Evolutionary conservation across 257 asterid genomes (phyloP), one percentile per base, ranked within the genome.

Genomic region (Paulownia fortunei): DNA sequence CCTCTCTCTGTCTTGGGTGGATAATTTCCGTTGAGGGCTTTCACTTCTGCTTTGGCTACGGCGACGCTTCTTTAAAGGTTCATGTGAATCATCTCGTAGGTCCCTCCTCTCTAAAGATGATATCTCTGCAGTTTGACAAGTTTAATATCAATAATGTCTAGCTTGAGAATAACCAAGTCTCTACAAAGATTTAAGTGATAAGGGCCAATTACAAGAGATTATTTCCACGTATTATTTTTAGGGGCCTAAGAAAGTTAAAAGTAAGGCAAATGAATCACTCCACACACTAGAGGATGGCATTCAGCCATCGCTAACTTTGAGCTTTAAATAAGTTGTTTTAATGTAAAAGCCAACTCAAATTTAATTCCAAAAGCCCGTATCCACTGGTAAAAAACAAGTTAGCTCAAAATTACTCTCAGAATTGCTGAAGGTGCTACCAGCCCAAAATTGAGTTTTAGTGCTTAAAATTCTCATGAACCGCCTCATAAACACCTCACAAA

Each of bases 41-140:
- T 76, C 84, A 23, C 97, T 94, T 82, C 87, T 74, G 79, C 97
- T 92, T 49, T 86, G 81, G 87, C 96, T 88, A 41, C 90, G 92
- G 15, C 81, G 94, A 42, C 93, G 94, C 86, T 89, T 94, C 79
- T 84, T 87, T 70, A 83, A 76, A 51, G 86, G 82, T 63, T 90
- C 96, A 0, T 82, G 84, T n/a, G 89, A 85, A 75, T 88, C 87
- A n/a, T 88, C 91, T 62, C 86, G 89, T 74, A 72, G 79, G 72
- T 79, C 92, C 75, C 87, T 89, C 80, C 87, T 86, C 79, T 90
- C 96, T 60, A 34, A 51, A 78, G 93, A 84, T 51, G 88, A 80
- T 55, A 66, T 89, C 76, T 77, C 92, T 87, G 87, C 87, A 82
- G 81, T 62, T 65, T 73, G 59, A 79, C 44, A 68, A 77, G 21